A percentile compares a stretch with the other conserved stretches of the same genome.
Evolutionary conservation across 148 eudicot species (phyloP).

Genomic region (Vaccinium myrtillus): DNA sequence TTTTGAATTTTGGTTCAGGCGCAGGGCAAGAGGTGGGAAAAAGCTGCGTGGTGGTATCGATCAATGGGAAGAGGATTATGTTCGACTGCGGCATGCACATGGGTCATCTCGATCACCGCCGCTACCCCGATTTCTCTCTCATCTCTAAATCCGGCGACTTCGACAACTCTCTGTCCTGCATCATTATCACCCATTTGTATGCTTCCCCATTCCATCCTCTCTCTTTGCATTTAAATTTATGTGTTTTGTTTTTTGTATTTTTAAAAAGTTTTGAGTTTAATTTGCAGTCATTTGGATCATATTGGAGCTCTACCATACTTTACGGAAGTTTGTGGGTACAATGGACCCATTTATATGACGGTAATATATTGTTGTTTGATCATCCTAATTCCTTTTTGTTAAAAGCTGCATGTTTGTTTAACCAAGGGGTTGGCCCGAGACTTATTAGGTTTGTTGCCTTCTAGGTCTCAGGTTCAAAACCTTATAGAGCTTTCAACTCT

Average conservation of each 20-base stretch:
- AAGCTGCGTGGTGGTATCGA: constrained; percentile 79
- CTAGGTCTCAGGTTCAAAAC: no score
- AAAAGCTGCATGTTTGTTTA: not conserved
- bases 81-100: constrained; percentile 99
- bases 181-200: constrained; percentile 84
- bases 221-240: not conserved
- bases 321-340: constrained; percentile 92
- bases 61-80: constrained; percentile 88
- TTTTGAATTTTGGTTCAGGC: constrained; percentile 39
- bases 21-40: constrained; percentile 99
- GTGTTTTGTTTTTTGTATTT: not conserved
- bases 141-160: constrained; percentile 60
- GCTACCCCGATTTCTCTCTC: constrained; percentile 85
- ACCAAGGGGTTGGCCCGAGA: no score
- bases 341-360: constrained; percentile 96
- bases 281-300: constrained; percentile 87
- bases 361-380: constrained; percentile 29
- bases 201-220: not conserved
- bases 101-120: constrained; percentile 65
- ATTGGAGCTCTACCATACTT: constrained; percentile 93
- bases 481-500: no score
- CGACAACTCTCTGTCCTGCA: constrained; percentile 51
- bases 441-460: no score
- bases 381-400: not conserved
- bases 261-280: not conserved